Percentiles rank a stretch among this genome's conserved stretches.
Evolutionary conservation across 306 rosid genomes (phyloP).

Genomic region (Cucumis cinereus): DNA sequence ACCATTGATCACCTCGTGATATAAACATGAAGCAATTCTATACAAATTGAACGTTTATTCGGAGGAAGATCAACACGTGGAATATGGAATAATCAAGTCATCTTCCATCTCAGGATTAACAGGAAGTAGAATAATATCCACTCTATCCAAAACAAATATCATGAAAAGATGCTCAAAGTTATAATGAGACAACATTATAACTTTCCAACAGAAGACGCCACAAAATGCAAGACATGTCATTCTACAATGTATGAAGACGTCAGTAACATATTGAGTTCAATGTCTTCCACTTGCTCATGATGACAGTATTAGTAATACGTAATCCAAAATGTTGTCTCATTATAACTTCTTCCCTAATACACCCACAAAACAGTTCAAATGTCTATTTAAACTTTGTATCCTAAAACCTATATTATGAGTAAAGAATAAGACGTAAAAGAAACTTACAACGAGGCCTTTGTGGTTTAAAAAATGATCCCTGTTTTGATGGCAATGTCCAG

Average conservation of each 20-base stretch:
- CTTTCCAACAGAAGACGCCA: background rate
- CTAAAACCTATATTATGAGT: background rate
- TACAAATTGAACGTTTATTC: background rate
- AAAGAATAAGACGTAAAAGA: background rate
- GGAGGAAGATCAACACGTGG: background rate
- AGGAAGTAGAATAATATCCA: background rate
- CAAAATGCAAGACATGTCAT: background rate
- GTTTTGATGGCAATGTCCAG: constrained; percentile 23
- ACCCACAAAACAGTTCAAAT: too few species aligned
- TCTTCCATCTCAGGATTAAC: background rate
- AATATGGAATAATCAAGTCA: background rate
- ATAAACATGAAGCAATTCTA: constrained; percentile 21
- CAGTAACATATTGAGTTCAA: background rate
- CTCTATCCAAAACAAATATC: background rate
- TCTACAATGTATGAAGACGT: background rate
- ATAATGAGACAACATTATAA: background rate
- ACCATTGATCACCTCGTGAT: too few species aligned
- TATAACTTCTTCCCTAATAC: too few species aligned
- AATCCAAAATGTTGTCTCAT: too few species aligned
- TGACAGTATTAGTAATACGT: too few species aligned
- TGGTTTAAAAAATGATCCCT: constrained; percentile 34
- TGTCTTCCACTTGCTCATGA: background rate
- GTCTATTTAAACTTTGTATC: background rate
- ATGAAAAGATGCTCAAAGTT: background rate
- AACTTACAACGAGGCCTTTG: constrained; percentile 44